Conservation (phyloP, 176 grass and related monocot species). For the Leersia perrieri region DNA sequence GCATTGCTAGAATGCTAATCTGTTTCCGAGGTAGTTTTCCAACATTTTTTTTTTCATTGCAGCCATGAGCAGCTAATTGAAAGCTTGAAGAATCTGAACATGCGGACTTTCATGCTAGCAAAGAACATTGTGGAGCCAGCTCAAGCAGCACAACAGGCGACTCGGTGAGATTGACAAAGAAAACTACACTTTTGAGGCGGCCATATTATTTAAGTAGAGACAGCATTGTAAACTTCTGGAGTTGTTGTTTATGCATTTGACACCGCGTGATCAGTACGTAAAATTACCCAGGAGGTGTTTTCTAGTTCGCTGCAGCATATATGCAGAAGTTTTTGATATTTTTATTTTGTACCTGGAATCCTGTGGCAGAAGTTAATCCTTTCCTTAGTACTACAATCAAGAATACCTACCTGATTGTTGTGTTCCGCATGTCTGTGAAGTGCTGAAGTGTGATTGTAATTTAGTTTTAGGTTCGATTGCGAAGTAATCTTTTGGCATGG, state of each 20-base stretch:
- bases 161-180: constrained; percentile 21
- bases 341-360: constrained; percentile 9
- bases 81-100: constrained; percentile 81
- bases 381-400: background rate
- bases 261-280: background rate
- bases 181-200: constrained; percentile 19
- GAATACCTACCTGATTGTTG: background rate
- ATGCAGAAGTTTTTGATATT: background rate
- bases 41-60: constrained; percentile 30
- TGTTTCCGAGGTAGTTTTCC: too few relatives aligned
- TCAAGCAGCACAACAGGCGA: constrained; percentile 66
- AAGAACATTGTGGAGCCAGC: constrained; percentile 88
- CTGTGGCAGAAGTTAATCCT: background rate
- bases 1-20: background rate
- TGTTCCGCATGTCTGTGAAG: background rate
- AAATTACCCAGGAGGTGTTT: background rate
- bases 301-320: background rate
- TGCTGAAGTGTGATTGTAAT: background rate
- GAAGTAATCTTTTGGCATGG: too few relatives aligned
- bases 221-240: background rate
- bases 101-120: constrained; percentile 78
- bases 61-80: constrained; percentile 91
- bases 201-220: background rate
- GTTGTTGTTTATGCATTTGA: background rate
- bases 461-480: background rate